Evolutionary conservation across 257 asterid species (phyloP), one percentile per base, ranked within the genome.

Genomic region (Schizonepeta tenuifolia): DNA sequence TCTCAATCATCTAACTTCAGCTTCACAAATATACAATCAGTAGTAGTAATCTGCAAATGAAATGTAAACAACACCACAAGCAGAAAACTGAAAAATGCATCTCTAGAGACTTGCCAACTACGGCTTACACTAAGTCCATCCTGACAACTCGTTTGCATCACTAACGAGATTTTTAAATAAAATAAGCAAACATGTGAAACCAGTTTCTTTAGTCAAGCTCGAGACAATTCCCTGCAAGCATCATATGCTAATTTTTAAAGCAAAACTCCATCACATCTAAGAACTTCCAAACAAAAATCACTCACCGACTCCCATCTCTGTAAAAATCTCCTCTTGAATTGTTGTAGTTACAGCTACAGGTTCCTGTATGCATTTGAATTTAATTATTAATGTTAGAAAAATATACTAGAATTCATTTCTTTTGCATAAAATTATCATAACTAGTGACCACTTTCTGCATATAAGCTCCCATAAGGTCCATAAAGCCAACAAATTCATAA

Each of bases 261-360:
- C 28, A 36, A 68, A 40, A 62, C 43, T n/a, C 54, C 46, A 70
- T 59, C 24, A 67, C 21, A 65, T 46, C 38, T 64, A 55, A 72
- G 51, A 51, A 6, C 24, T 50, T 53, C 66, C 70, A 58, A 59
- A 55, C 43, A 65, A 56, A 74, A 55, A 68, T 18, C 73, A 77
- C 89, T 83, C 75, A 93, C 98, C 98, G 77, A 93, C 82, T 81
- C 91, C 92, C 97, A 91, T 89, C 73, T 89, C 97, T 65, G 49
- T 14, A 77, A 91, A 82, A 58, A 93, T 91, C 82, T 93, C 98
- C 77, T 85, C 97, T 81, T 93, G 98, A 56, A 91, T 89, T 46
- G 80, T 78, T 50, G 96, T 93, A 57, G 96, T 91, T 59, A 86
- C 86, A 55, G 97, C 96, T 11, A 93, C 94, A 79, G 96, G 90